Evolutionary conservation across 2,329 filamentous ascomycete genomes (phyloP), one percentile per base, ranked within the genome.

Genomic region (Pleomassaria siparia): DNA sequence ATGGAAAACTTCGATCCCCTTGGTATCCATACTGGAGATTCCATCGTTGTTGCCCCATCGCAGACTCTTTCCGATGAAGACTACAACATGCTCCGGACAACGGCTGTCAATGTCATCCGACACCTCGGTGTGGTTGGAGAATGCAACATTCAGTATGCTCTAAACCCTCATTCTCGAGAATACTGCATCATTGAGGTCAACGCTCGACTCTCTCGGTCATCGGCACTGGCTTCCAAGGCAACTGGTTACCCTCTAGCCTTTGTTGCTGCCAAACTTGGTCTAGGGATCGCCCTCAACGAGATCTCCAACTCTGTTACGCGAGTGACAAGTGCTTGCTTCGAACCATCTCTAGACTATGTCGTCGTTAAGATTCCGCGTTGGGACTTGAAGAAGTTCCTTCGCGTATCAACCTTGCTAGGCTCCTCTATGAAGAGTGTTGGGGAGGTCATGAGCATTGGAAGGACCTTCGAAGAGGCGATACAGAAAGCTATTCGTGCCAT

Each of bases 171-270:
- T 72, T 96, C 91, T 1, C 86, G 83, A 69, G 94, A 99, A 69
- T 99, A 96, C 77, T 96, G 94, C 79, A 96, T 99, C 59, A 99
- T 99, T 66, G 94, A 99, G 72, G 94, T 99, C 76, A 99, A 99
- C 66, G 94, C 92, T 40, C 87, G 92, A 80, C 78, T 99, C 49
- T 99, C 92, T 42, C 83, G 94, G 74, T 99, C 92, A 40, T 99
- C 92, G 10, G 92, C 94, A 13, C 79, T 99, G 55, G 92, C 92
- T 18, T 97, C 94, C 18, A 99, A 99, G 78, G 92, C 92, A 7
- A 99, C 92, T 8, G 92, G 94, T 29, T 99, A 97, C 69, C 92
- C 92, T 25, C 77, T 99, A 57, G 92, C 94, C 7, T 99, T 96
- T 67, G 94, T 96, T 61, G 94, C 94, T 28, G 94, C 94, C 40